phyloP scores from a whole-genome alignment of 2,329 filamentous ascomycete genomes.

The Penicillium occitanis region DNA sequence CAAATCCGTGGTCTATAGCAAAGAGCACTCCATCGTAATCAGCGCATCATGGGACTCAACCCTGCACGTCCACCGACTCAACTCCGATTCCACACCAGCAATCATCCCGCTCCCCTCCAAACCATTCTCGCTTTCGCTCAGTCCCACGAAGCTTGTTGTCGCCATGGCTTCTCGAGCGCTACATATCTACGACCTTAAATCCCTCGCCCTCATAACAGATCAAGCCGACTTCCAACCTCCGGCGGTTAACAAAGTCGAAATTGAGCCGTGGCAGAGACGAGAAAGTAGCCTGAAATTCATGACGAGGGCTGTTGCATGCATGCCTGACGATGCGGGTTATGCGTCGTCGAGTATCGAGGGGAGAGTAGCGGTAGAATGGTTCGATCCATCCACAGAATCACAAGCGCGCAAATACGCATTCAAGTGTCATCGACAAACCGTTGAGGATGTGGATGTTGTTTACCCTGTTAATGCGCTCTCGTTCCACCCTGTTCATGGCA shows the following conservation, averaged over 20 bases:
- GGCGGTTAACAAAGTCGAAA: constrained; percentile 44
- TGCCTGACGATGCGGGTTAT: constrained; percentile 95
- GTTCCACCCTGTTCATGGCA: constrained; percentile 79
- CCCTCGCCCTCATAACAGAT: constrained; percentile 58
- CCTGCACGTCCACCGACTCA: constrained; percentile 75
- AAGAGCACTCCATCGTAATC: constrained; percentile 72
- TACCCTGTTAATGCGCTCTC: constrained; percentile 88
- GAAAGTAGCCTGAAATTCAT: constrained; percentile 96
- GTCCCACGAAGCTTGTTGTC: constrained; percentile 83
- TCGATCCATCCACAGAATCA: constrained; percentile 81
- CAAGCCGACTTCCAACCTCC: constrained; percentile 45
- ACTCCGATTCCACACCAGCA: constrained; percentile 55
- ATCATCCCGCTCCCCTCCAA: constrained; percentile 75
- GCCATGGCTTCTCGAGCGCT: constrained; percentile 94
- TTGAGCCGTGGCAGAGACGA: constrained; percentile 86
- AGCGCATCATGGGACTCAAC: constrained; percentile 94
- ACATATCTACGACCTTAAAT: constrained; percentile 85
- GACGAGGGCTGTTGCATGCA: constrained; percentile 87
- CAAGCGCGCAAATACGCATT: constrained; percentile 96
- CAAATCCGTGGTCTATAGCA: constrained; percentile 79
- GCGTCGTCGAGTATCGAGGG: constrained; percentile 92
- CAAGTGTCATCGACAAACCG: constrained; percentile 88
- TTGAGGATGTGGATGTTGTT: constrained; percentile 71
- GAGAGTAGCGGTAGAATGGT: constrained; percentile 95
- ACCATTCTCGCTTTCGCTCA: constrained; percentile 78